phyloP scores from a whole-genome alignment of 495 filamentous ascomycete genomes.

The Arthonia radiata region DNA sequence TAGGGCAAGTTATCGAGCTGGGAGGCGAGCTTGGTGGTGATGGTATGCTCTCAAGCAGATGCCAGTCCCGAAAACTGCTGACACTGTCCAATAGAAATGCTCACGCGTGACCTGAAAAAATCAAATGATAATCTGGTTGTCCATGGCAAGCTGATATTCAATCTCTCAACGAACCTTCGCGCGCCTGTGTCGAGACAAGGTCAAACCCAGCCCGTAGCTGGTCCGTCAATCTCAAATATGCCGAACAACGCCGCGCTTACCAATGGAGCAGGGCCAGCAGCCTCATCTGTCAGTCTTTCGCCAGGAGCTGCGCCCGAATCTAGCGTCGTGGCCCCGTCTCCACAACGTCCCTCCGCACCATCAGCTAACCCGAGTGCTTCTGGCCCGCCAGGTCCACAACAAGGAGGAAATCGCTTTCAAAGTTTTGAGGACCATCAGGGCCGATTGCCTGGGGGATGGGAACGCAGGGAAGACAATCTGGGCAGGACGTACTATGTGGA shows the following conservation, averaged over 20 bases:
- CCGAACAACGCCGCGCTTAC: conserved; percentile 1
- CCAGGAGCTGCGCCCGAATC: conserved; percentile 9
- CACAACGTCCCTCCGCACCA: conserved; percentile 4
- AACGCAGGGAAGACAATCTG: conserved; percentile 82
- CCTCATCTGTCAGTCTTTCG: conserved; percentile 1
- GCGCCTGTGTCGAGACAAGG: conserved; percentile 19
- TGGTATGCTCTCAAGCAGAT: conserved; percentile 32
- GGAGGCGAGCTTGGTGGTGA: conserved; percentile 72
- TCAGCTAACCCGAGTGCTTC: background rate
- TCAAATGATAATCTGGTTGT: conserved; percentile 95
- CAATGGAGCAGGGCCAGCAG: conserved; percentile 1
- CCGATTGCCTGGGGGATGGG: conserved; percentile 81
- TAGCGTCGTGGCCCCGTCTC: conserved; percentile 7
- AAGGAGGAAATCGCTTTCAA: no score
- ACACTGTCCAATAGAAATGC: conserved; percentile 38
- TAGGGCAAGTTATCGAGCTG: conserved; percentile 80
- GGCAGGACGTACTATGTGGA: conserved; percentile 98
- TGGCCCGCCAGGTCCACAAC: no score
- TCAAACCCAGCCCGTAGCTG: conserved; percentile 2
- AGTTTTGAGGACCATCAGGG: conserved; percentile 94
- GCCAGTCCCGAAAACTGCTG: conserved; percentile 1
- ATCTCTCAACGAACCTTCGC: conserved; percentile 69
- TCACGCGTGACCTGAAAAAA: conserved; percentile 94
- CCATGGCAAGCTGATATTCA: conserved; percentile 89
- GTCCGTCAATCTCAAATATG: no score